phyloP scores from a whole-genome alignment of 2,329 filamentous ascomycete genomes.

The Leptographium procerum region DNA sequence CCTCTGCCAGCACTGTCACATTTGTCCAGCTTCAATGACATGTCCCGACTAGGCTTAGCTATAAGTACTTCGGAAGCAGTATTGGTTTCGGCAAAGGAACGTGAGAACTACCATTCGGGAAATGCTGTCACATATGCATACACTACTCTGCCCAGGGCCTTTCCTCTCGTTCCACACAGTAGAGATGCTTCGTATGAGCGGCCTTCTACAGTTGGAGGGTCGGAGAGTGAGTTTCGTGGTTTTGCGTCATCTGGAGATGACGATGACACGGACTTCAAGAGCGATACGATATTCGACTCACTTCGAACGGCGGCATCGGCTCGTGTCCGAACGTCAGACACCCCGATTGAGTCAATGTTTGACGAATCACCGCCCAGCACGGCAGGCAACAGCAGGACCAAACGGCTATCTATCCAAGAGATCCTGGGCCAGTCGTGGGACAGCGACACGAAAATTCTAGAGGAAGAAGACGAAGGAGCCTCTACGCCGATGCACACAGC shows the following conservation, averaged over 20 bases:
- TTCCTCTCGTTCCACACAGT: slow-evolving; percentile 27
- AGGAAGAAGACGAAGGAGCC: slow-evolving; percentile 51
- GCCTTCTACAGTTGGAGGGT: slow-evolving; percentile 56
- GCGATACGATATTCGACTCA: slow-evolving; percentile 68
- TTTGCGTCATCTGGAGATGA: slow-evolving; percentile 56
- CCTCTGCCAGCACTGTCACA: slow-evolving; percentile 43
- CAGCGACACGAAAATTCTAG: slow-evolving; percentile 44
- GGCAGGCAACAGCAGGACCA: slow-evolving; percentile 38
- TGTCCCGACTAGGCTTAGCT: slow-evolving; percentile 31
- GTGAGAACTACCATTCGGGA: neutral
- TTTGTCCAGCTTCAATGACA: slow-evolving; percentile 42
- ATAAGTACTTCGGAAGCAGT: slow-evolving; percentile 22
- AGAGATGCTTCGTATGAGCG: slow-evolving; percentile 33
- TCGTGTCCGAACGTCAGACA: slow-evolving; percentile 54
- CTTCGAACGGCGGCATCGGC: slow-evolving; percentile 59
- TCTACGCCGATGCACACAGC: slow-evolving; percentile 35
- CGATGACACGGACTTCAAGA: slow-evolving; percentile 67
- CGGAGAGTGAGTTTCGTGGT: slow-evolving; percentile 52
- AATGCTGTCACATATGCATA: slow-evolving; percentile 6
- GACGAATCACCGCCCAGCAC: slow-evolving; percentile 62
- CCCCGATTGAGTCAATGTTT: slow-evolving; percentile 68
- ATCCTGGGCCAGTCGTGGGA: slow-evolving; percentile 45
- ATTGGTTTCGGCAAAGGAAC: neutral
- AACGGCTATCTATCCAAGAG: slow-evolving; percentile 47
- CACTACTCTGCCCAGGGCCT: slow-evolving; percentile 13